phyloP scores from a whole-genome alignment of 2,329 filamentous ascomycete genomes.

The Fusarium odoratissimum region DNA sequence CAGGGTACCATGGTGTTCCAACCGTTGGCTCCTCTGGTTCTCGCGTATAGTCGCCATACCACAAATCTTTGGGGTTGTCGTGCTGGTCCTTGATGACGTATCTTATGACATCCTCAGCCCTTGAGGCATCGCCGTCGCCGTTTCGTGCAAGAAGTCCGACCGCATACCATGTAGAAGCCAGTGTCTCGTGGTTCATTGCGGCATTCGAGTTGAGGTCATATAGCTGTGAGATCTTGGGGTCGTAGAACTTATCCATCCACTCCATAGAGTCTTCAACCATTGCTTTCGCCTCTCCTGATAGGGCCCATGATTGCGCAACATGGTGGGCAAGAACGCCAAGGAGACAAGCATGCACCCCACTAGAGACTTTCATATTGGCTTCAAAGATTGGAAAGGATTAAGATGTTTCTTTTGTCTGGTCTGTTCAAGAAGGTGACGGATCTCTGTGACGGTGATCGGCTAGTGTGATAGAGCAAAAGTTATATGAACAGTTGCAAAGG shows the following conservation, averaged over 20 bases:
- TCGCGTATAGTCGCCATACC: constrained; percentile 23
- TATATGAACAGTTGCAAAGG: not conserved
- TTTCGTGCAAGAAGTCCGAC: constrained; percentile 22
- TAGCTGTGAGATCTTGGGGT: constrained; percentile 37
- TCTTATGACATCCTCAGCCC: constrained; percentile 13
- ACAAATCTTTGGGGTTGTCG: constrained; percentile 3
- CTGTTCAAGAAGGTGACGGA: not conserved
- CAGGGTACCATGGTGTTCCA: constrained; percentile 19
- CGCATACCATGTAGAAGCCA: constrained; percentile 22
- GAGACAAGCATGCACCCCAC: not conserved
- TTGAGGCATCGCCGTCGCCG: constrained; percentile 2
- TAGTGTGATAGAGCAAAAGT: not conserved
- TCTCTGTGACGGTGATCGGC: not conserved
- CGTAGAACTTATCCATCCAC: constrained; percentile 31
- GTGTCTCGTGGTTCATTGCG: constrained; percentile 23
- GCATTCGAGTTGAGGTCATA: constrained; percentile 15
- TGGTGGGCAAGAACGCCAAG: not conserved
- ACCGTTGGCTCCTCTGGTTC: constrained; percentile 21
- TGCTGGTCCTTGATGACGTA: constrained; percentile 23
- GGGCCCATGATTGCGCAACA: not conserved
- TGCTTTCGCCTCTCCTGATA: constrained; percentile 21
- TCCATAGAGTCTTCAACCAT: constrained; percentile 28
- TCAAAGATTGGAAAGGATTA: not conserved
- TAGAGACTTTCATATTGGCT: constrained; percentile 10
- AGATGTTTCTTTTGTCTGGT: not conserved